phyloP scores from a whole-genome alignment of 164 flowering plant species.

The Vitis labrusca region DNA sequence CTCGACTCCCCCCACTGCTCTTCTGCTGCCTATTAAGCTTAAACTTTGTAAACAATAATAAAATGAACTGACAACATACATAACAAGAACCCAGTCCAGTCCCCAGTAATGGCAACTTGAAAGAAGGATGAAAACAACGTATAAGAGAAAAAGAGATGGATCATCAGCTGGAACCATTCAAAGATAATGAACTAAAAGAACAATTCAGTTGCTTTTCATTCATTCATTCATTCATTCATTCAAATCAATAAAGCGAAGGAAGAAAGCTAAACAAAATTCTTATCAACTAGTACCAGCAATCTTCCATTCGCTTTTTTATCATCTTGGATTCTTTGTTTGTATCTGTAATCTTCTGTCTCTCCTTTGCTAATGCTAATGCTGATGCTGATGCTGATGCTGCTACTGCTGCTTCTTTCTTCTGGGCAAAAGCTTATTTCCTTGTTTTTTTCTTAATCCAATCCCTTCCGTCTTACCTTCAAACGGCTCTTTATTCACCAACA shows the following conservation, averaged over 20 bases:
- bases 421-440: no score
- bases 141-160: neutral
- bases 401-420: constrained; percentile 3
- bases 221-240: neutral
- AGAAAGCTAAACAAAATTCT: neutral
- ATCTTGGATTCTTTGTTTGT: neutral
- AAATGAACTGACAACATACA: no score
- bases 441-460: constrained; percentile 12
- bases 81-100: no score
- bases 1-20: no score
- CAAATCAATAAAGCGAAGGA: neutral
- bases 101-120: no score
- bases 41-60: no score
- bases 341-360: neutral
- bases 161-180: no score
- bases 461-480: constrained; percentile 13
- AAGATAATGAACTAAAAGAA: no score
- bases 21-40: no score
- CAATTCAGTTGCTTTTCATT: neutral
- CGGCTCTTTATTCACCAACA: constrained; percentile 41
- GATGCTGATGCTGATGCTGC: constrained; percentile 6
- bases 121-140: neutral
- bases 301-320: neutral
- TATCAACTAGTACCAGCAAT: neutral
- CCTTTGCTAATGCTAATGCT: neutral